Evolutionary conservation across 1,139 yeast species (phyloP).

Genomic region (Blastobotrys raffinosifermentans): DNA sequence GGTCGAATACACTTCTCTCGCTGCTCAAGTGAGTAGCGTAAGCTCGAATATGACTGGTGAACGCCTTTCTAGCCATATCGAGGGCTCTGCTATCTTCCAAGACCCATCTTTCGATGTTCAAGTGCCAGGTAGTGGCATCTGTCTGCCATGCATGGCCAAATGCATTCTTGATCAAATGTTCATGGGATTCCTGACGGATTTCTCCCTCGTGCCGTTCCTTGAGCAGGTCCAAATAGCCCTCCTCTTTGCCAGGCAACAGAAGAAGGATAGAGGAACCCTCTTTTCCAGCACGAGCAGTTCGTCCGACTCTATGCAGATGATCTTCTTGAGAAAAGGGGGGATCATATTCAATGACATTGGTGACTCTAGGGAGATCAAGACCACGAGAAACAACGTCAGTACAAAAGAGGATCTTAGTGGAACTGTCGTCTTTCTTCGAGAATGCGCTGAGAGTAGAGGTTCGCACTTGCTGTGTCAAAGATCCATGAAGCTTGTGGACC

Average conservation of each 20-base stretch:
- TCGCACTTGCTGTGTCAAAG: slow-evolving; percentile 75
- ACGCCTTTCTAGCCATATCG: slow-evolving; percentile 75
- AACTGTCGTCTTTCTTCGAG: slow-evolving; percentile 30
- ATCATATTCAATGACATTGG: slow-evolving; percentile 82
- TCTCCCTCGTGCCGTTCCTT: slow-evolving; percentile 60
- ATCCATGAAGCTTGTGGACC: slow-evolving; percentile 84
- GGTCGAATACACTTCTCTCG: slow-evolving; percentile 75
- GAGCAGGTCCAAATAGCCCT: slow-evolving; percentile 63
- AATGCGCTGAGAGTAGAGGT: slow-evolving; percentile 69
- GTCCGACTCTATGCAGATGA: slow-evolving; percentile 89
- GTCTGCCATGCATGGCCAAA: slow-evolving; percentile 79
- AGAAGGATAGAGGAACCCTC: slow-evolving; percentile 70
- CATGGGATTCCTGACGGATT: slow-evolving; percentile 47
- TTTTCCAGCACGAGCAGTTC: slow-evolving; percentile 91
- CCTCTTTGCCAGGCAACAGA: slow-evolving; percentile 83
- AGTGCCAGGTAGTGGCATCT: slow-evolving; percentile 95
- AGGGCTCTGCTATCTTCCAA: slow-evolving; percentile 57
- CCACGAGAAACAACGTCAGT: slow-evolving; percentile 96
- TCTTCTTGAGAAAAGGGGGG: slow-evolving; percentile 90
- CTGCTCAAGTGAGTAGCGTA: slow-evolving; percentile 89
- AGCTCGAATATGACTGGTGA: slow-evolving; percentile 85
- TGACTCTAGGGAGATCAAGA: slow-evolving; percentile 67
- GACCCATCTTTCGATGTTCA: slow-evolving; percentile 82
- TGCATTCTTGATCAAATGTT: slow-evolving; percentile 48
- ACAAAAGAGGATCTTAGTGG: slow-evolving; percentile 53